Evolutionary conservation across 495 filamentous ascomycete species (phyloP), one percentile per base, ranked within the genome.

Genomic region (Cercophora scortea): DNA sequence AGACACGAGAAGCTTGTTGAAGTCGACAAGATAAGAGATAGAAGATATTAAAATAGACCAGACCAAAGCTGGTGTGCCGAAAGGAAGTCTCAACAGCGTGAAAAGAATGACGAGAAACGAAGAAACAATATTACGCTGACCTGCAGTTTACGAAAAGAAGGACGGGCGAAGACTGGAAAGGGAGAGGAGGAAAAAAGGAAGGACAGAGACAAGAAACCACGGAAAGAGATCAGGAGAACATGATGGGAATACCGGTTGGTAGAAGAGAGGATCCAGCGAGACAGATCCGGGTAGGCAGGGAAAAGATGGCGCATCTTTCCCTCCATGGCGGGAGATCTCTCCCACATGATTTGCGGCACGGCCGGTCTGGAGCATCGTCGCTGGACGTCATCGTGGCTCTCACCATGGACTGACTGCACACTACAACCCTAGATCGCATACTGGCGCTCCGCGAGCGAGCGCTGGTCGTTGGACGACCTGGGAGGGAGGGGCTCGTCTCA

Each of bases 81-180:
- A 58, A 17, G 42, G 50, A 49, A 49, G 12, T 48, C 45, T 52
- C 52, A 60, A 49, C 44, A 16, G 33, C 16, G 8, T 32, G 17
- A 55, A 55, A 57, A 51, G 53, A 59, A 45, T 25, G 47, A 49
- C 52, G 42, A 49, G 47, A 57, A 62, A 42, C 11, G 52, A 54
- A 53, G 54, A 62, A 38, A 10, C 54, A 50, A 53, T 53, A 48
- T 39, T 50, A 56, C 32, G 34, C 64, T 66, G 64, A 45, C 64
- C 59, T 56, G 65, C 61, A 65, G 65, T 62, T 62, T 52, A 58
- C 53, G 57, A 64, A 67, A 45, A 49, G 55, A 62, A 67, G 10
- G 35, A 47, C n/a, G 45, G 32, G 50, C 32, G 32, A 51, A 45
- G 32, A 50, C 17, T 52, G 32, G 34, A 35, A 50, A 51, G 10